These are phyloP conservation scores for Eucalyptus coolabah DNA, from an alignment of 345 rosid genomes.

Conservation along the genomic window DNA sequence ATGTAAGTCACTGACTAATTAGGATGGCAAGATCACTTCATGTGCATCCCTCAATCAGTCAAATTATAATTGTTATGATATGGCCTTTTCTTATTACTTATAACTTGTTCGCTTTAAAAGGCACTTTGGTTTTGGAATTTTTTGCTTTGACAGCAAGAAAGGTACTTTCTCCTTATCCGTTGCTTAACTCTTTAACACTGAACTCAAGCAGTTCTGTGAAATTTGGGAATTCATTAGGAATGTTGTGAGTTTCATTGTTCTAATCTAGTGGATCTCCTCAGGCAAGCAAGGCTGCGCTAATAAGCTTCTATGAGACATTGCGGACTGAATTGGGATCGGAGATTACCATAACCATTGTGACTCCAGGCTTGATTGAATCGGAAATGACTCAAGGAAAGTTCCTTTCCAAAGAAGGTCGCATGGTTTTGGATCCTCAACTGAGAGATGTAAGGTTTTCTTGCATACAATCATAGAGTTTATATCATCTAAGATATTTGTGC, in stretches of 20 bases:
- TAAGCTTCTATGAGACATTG: conserved; percentile 44
- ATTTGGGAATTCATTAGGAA: neutral
- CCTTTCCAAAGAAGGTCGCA: neutral
- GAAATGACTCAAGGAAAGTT: conserved; percentile 14
- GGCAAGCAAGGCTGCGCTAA: conserved; percentile 65
- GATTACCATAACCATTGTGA: conserved; percentile 35
- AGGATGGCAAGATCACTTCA: neutral
- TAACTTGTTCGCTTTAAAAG: neutral
- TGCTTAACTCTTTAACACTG: neutral
- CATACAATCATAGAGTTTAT: neutral
- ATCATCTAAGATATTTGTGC: neutral
- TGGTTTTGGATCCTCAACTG: neutral
- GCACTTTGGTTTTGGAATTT: neutral
- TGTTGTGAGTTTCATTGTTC: neutral
- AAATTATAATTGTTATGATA: neutral
- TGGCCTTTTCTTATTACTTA: neutral
- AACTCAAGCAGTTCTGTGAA: neutral
- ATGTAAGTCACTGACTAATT: conserved; percentile 6
- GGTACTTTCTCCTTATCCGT: neutral
- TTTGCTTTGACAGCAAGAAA: neutral
- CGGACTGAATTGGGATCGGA: conserved; percentile 41
- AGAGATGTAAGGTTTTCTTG: neutral
- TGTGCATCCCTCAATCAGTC: neutral
- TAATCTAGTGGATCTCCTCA: neutral
- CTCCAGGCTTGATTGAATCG: conserved; percentile 49